These are phyloP conservation scores for Colletotrichum ledebouriae DNA, from an alignment of 2,329 filamentous ascomycete genomes.

Conservation along the genomic window DNA sequence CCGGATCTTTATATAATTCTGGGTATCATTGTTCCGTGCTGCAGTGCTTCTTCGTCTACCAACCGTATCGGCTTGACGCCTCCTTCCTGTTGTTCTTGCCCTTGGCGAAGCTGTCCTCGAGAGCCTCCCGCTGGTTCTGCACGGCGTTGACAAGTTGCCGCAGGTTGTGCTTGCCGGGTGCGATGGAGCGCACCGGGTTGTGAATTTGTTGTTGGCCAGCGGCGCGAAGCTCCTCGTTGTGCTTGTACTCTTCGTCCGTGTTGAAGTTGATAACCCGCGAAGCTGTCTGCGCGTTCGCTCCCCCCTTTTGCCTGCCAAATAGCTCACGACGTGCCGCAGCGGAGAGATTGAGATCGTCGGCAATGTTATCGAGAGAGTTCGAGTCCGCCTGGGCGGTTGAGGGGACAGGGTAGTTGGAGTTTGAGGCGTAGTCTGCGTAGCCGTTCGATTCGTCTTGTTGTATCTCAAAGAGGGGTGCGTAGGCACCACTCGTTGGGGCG, in stretches of 20 bases:
- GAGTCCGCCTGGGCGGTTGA: constrained; percentile 47
- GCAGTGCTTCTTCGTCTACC: constrained; percentile 57
- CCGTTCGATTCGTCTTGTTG: constrained; percentile 45
- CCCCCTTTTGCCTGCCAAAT: constrained; percentile 75
- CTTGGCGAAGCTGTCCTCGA: constrained; percentile 92
- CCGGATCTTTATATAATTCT: constrained; percentile 6
- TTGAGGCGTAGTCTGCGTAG: constrained; percentile 52
- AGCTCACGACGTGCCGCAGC: constrained; percentile 83
- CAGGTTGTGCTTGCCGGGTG: constrained; percentile 90
- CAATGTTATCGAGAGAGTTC: constrained; percentile 78
- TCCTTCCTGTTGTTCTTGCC: constrained; percentile 85
- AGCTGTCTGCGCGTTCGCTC: constrained; percentile 61
- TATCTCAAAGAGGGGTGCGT: constrained; percentile 66
- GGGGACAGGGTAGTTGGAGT: constrained; percentile 50
- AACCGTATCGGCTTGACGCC: constrained; percentile 86
- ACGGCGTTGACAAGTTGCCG: constrained; percentile 89
- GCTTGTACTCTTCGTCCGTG: constrained; percentile 86
- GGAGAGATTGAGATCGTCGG: constrained; percentile 83
- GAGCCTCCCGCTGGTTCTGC: constrained; percentile 83
- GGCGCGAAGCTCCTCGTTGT: constrained; percentile 83
- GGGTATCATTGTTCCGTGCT: constrained; percentile 35
- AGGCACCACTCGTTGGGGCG: constrained; percentile 50
- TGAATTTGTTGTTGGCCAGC: constrained; percentile 79
- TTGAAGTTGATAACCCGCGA: constrained; percentile 88
- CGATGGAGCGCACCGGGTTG: constrained; percentile 85